A percentile compares a stretch with the other conserved stretches of the same genome.
Evolutionary conservation across 1,284 basidiomycete species (phyloP).

Genomic region (Leccinum brunneo-olivaceum): DNA sequence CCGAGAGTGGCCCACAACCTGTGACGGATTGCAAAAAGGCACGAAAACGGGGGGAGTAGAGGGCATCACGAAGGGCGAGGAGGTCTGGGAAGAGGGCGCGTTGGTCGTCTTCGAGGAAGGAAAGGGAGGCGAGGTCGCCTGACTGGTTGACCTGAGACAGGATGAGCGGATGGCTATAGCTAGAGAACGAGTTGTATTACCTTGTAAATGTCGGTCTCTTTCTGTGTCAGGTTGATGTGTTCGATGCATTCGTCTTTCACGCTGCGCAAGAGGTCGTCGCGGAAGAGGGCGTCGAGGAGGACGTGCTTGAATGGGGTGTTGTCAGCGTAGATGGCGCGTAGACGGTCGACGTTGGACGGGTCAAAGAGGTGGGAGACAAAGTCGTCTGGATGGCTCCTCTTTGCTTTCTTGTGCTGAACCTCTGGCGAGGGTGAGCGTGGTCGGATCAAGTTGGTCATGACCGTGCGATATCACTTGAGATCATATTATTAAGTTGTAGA

Average conservation of each 20-base stretch:
- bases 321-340: slow-evolving; percentile 51
- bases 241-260: slow-evolving; percentile 80
- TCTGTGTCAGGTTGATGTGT: slow-evolving; percentile 89
- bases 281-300: slow-evolving; percentile 78
- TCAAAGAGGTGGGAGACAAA: slow-evolving; percentile 46
- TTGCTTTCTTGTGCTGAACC: slow-evolving; percentile 15
- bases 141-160: slow-evolving; percentile 84
- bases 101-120: slow-evolving; percentile 74
- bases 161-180: not conserved
- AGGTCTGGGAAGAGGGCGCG: slow-evolving; percentile 75
- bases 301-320: slow-evolving; percentile 81
- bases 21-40: slow-evolving; percentile 83
- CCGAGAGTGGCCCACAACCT: slow-evolving; percentile 88
- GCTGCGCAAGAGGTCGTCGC: slow-evolving; percentile 70
- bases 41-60: slow-evolving; percentile 87
- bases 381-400: slow-evolving; percentile 18
- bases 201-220: slow-evolving; percentile 99
- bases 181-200: slow-evolving; percentile 35
- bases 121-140: slow-evolving; percentile 91
- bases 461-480: too few species aligned
- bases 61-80: slow-evolving; percentile 80
- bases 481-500: too few species aligned
- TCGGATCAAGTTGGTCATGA: slow-evolving; percentile 26
- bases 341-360: slow-evolving; percentile 45
- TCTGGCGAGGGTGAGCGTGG: slow-evolving; percentile 24